Percentiles rank a stretch among this genome's conserved stretches.
These are phyloP conservation scores for Myriosclerotinia curreyana DNA, from an alignment of 2,329 filamentous ascomycete species.

Conservation along the genomic window DNA sequence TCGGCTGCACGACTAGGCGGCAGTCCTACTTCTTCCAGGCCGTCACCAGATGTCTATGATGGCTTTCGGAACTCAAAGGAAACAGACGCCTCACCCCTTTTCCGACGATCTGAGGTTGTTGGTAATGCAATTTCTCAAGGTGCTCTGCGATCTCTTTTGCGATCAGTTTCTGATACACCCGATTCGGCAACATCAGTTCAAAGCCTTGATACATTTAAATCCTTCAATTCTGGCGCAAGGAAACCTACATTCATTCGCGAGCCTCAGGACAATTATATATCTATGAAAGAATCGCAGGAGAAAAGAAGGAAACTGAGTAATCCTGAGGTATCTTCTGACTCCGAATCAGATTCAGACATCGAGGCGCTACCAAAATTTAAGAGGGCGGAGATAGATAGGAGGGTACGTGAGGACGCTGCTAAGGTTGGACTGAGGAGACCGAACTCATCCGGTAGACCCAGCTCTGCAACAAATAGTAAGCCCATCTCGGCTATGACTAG, in stretches of 20 bases:
- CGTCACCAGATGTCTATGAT: constrained; percentile 36
- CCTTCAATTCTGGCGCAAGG: constrained; percentile 25
- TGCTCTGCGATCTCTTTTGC: constrained; percentile 25
- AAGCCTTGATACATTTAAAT: constrained; percentile 22
- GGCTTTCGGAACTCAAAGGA: constrained; percentile 30
- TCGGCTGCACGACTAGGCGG: constrained; percentile 30
- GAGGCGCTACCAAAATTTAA: constrained; percentile 22
- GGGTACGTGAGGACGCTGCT: not conserved
- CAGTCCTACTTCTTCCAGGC: constrained; percentile 36
- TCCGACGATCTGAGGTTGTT: constrained; percentile 14
- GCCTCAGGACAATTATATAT: constrained; percentile 30
- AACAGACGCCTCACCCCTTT: constrained; percentile 30
- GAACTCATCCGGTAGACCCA: not conserved
- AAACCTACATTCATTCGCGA: constrained; percentile 23
- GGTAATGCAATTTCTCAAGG: constrained; percentile 23
- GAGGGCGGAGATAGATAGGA: not conserved
- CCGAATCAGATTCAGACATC: constrained; percentile 30
- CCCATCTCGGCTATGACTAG: not conserved
- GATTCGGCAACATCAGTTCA: not conserved
- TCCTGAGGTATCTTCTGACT: constrained; percentile 16
- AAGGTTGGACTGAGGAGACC: not conserved
- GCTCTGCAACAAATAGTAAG: not conserved
- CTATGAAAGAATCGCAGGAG: constrained; percentile 38
- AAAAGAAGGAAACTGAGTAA: constrained; percentile 23
- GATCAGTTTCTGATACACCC: constrained; percentile 23